Conservation (phyloP, 805 yeast genomes). For the Sugiyamaella marilandica region DNA sequence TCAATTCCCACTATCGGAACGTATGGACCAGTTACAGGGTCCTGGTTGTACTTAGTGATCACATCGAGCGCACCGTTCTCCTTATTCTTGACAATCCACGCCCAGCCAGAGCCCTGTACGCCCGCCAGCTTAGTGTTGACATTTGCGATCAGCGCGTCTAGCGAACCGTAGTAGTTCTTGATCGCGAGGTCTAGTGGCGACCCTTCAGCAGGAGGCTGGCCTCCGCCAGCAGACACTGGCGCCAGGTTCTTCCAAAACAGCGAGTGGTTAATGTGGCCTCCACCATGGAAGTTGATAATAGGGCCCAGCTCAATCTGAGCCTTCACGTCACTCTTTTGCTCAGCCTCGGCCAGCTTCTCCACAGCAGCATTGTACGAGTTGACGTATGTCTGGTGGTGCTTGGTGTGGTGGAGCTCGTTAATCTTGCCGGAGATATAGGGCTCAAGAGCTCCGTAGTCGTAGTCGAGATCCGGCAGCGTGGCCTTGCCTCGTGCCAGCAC, state of each 20-base stretch:
- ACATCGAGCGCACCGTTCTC: constrained; percentile 67
- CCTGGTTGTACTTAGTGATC: constrained; percentile 81
- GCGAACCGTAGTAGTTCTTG: constrained; percentile 59
- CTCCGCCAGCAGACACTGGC: constrained; percentile 73
- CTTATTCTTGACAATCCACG: constrained; percentile 78
- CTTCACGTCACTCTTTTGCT: constrained; percentile 53
- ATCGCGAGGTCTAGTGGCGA: constrained; percentile 59
- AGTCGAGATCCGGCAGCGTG: constrained; percentile 74
- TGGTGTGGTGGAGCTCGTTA: constrained; percentile 77
- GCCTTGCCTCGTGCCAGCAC: constrained; percentile 37
- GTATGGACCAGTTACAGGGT: constrained; percentile 66
- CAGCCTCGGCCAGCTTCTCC: constrained; percentile 68
- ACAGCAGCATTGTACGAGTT: constrained; percentile 74
- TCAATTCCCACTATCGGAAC: constrained; percentile 83
- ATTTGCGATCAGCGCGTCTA: constrained; percentile 58
- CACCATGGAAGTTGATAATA: constrained; percentile 84
- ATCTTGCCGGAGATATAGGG: constrained; percentile 83
- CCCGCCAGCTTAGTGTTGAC: constrained; percentile 76
- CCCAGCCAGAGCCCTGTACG: constrained; percentile 95
- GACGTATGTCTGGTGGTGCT: constrained; percentile 91
- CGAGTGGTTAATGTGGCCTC: constrained; percentile 83
- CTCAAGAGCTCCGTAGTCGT: constrained; percentile 81
- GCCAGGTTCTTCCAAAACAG: constrained; percentile 86
- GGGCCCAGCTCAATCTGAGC: constrained; percentile 59
- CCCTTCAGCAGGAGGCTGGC: constrained; percentile 50